Evolutionary conservation across 495 filamentous ascomycete genomes (phyloP).

Genomic region (Chaetomium cochliodes): DNA sequence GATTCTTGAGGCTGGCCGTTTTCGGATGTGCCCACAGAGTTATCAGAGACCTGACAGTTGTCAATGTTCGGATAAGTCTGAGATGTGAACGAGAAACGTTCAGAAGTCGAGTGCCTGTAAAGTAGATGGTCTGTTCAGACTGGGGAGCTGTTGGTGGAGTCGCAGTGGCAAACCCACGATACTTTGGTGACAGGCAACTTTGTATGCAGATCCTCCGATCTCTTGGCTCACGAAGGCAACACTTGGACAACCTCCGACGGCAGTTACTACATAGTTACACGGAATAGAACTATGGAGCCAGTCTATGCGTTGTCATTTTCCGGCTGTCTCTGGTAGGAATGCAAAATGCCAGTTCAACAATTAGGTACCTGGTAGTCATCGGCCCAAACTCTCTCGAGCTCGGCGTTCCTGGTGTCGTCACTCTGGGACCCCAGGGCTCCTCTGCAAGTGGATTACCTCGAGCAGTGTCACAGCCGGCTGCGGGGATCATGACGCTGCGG

Average conservation of each 20-base stretch:
- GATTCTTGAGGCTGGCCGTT: background rate
- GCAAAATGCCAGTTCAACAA: no score
- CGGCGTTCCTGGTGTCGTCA: constrained; percentile 5
- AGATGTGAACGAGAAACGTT: background rate
- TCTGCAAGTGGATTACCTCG: background rate
- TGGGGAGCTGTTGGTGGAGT: constrained; percentile 4
- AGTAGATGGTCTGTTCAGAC: background rate
- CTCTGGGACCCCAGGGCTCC: background rate
- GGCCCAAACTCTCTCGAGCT: background rate
- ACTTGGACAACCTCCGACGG: no score
- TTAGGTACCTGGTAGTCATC: no score
- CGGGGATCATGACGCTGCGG: constrained; percentile 15
- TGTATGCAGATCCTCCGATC: constrained; percentile 14
- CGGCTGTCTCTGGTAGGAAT: background rate
- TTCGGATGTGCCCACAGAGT: background rate
- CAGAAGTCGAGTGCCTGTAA: background rate
- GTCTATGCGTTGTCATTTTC: background rate
- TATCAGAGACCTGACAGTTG: background rate
- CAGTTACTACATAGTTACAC: no score
- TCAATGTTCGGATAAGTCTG: background rate
- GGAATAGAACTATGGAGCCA: background rate
- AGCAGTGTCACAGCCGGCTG: background rate
- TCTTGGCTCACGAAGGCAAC: background rate
- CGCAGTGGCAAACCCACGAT: constrained; percentile 17
- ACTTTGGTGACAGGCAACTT: background rate